A percentile compares a stretch with the other conserved stretches of the same genome.
Evolutionary conservation across 495 filamentous ascomycete genomes (phyloP).

Genomic region (Clohesyomyces aquaticus): DNA sequence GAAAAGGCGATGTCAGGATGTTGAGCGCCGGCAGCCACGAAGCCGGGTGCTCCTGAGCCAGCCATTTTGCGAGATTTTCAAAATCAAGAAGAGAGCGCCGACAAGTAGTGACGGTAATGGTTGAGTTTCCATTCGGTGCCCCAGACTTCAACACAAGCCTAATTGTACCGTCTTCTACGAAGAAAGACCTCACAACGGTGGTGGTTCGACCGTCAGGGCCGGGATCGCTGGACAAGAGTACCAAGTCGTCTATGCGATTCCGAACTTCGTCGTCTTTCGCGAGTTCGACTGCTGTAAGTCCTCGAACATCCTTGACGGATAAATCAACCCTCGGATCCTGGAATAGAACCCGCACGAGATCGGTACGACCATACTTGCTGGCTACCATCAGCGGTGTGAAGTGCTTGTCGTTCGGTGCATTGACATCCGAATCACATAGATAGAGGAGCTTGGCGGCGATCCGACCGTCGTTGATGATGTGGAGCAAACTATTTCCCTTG

Average conservation of each 20-base stretch:
- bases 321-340: conserved; percentile 85
- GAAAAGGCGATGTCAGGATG: conserved; percentile 82
- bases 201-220: conserved; percentile 80
- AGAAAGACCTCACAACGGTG: conserved; percentile 93
- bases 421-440: conserved; percentile 88
- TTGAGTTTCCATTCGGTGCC: conserved; percentile 65
- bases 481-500: conserved; percentile 91
- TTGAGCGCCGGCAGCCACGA: conserved; percentile 88
- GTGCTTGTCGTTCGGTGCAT: conserved; percentile 92
- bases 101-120: conserved; percentile 91
- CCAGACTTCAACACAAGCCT: conserved; percentile 93
- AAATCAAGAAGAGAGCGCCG: conserved; percentile 89
- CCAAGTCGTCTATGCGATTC: conserved; percentile 92
- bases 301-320: conserved; percentile 79
- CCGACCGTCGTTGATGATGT: conserved; percentile 85
- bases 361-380: conserved; percentile 96
- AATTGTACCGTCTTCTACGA: conserved; percentile 94
- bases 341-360: conserved; percentile 88
- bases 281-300: conserved; percentile 92
- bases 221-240: conserved; percentile 74
- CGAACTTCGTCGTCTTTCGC: conserved; percentile 98
- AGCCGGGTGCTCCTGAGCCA: conserved; percentile 90
- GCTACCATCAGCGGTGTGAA: conserved; percentile 98
- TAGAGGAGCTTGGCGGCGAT: conserved; percentile 75
- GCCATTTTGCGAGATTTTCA: conserved; percentile 82